These are phyloP conservation scores for Ceratocystis smalleyi DNA, from an alignment of 2,329 filamentous ascomycete species.

Conservation along the genomic window DNA sequence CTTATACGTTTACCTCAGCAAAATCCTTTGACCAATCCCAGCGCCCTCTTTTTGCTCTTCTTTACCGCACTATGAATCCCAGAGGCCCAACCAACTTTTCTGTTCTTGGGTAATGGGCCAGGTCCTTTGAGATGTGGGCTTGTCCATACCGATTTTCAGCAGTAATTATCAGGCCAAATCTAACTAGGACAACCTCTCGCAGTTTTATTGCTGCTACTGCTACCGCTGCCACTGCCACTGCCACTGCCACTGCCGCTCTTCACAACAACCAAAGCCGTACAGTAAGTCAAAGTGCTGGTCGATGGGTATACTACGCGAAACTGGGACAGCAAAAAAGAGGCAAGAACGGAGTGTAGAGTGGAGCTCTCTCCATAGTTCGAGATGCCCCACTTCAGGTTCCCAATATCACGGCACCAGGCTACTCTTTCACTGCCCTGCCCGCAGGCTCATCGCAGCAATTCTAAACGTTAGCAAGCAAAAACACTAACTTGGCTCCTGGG, in stretches of 20 bases:
- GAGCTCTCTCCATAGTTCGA: not conserved
- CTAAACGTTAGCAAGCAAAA: not conserved
- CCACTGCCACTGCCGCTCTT: too few relatives aligned
- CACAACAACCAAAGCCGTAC: not conserved
- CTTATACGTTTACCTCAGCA: not conserved
- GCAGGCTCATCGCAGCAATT: not conserved
- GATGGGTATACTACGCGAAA: not conserved
- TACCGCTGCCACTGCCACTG: not conserved
- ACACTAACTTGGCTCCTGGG: not conserved
- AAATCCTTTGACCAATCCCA: not conserved
- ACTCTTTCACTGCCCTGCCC: not conserved
- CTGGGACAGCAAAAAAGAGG: not conserved
- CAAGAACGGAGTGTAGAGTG: not conserved
- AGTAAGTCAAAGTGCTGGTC: not conserved
- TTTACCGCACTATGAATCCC: not conserved
- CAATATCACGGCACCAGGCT: not conserved
- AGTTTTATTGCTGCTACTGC: not conserved
- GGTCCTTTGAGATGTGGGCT: conserved; percentile 7
- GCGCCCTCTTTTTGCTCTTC: not conserved
- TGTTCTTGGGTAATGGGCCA: not conserved
- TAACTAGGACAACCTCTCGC: not conserved
- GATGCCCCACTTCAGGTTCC: not conserved
- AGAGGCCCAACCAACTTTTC: not conserved
- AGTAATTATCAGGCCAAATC: conserved; percentile 5
- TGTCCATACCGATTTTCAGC: not conserved